phyloP scores from a whole-genome alignment of 306 rosid genomes.

The Quillaja saponaria region DNA sequence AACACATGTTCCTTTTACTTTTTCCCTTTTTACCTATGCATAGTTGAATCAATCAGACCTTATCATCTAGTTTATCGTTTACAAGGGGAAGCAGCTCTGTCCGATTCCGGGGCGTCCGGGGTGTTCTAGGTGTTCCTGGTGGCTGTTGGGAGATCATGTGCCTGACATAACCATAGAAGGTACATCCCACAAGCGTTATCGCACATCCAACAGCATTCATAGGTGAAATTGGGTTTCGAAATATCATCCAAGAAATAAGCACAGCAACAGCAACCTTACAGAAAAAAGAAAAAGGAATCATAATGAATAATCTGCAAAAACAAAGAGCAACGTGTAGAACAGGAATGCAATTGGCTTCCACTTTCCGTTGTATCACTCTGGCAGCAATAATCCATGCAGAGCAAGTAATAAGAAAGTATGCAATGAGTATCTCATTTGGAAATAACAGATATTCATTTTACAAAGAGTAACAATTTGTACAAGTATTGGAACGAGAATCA shows the following conservation, averaged over 20 bases:
- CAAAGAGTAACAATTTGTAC: not conserved
- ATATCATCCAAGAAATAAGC: slow-evolving; percentile 92
- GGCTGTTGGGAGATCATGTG: slow-evolving; percentile 81
- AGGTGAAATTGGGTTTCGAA: slow-evolving; percentile 80
- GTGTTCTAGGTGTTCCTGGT: slow-evolving; percentile 80
- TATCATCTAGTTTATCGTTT: slow-evolving; percentile 89
- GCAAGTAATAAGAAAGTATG: not conserved
- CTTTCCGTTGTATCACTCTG: not conserved
- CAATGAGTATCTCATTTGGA: not conserved
- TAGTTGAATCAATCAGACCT: slow-evolving; percentile 45
- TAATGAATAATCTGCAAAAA: slow-evolving; percentile 4
- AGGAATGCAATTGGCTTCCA: not conserved
- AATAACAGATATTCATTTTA: not conserved
- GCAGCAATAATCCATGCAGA: slow-evolving; percentile 6
- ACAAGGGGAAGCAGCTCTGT: slow-evolving; percentile 91
- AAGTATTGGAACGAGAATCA: not conserved
- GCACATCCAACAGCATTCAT: slow-evolving; percentile 82
- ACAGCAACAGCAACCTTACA: slow-evolving; percentile 93
- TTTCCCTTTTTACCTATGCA: slow-evolving; percentile 30
- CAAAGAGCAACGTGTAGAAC: not conserved
- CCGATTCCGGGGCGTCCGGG: slow-evolving; percentile 78
- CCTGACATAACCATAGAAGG: slow-evolving; percentile 91
- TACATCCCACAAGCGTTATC: slow-evolving; percentile 85
- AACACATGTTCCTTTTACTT: slow-evolving; percentile 25
- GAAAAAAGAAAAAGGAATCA: slow-evolving; percentile 2